Evolutionary conservation across 164 flowering plant species (phyloP).

Genomic region (Hamamelis virginiana): DNA sequence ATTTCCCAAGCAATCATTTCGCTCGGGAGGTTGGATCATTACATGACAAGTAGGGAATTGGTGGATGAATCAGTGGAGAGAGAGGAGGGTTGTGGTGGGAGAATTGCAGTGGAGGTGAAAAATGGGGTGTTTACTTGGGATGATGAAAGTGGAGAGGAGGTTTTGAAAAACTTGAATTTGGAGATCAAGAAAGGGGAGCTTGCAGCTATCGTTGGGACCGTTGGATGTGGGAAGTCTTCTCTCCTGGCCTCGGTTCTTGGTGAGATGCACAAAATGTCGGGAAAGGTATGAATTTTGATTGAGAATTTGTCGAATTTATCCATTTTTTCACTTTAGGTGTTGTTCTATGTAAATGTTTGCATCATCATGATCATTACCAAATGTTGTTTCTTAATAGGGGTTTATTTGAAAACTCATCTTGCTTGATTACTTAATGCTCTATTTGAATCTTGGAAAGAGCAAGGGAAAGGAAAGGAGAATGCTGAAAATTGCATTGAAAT

Average conservation of each 20-base stretch:
- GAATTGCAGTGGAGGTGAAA: constrained; percentile 61
- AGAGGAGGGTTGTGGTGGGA: constrained; percentile 41
- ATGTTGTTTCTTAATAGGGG: too few relatives aligned
- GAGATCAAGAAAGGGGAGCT: constrained; percentile 70
- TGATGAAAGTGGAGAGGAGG: constrained; percentile 54
- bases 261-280: constrained; percentile 87
- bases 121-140: constrained; percentile 88
- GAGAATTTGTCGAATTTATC: too few relatives aligned
- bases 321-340: too few relatives aligned
- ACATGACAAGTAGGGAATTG: constrained; percentile 71
- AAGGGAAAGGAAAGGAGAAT: too few relatives aligned
- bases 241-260: constrained; percentile 82
- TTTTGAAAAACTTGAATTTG: constrained; percentile 56
- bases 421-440: too few relatives aligned
- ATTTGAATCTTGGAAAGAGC: too few relatives aligned
- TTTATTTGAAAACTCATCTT: too few relatives aligned
- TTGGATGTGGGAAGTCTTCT: constrained; percentile 96
- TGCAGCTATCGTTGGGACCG: constrained; percentile 90
- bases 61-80: constrained; percentile 64
- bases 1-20: constrained; percentile 88
- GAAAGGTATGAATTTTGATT: constrained; percentile 57
- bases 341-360: too few relatives aligned
- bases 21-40: constrained; percentile 65
- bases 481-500: too few relatives aligned
- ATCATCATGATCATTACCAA: too few relatives aligned